Evolutionary conservation across 108 stramenopile species (phyloP), one percentile per base, ranked within the genome.

Genomic region (Cyclotella baltica): DNA sequence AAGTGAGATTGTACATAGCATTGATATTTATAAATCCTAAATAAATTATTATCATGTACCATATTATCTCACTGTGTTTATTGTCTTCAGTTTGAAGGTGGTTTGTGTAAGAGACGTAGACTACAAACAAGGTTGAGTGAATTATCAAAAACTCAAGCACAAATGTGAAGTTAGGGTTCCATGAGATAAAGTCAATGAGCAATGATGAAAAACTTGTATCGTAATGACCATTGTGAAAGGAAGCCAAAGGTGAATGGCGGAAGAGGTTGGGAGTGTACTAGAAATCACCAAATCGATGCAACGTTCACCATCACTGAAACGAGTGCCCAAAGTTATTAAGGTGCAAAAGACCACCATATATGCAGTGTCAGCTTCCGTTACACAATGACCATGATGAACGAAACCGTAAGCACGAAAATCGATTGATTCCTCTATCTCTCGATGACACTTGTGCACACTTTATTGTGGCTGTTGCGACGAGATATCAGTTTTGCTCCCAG

Each of bases 361-460:
- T 20, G 15, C 27, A 47, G 30, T 46, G 29, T 25, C 40, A 43
- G 40, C 10, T 43, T 43, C 40, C 40, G 6, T 13, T 6, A 11
- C 40, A 55, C 22, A 23, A 64, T 22, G 53, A 53, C 18, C 1
- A 22, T 57, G 55, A 25, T 18, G 23, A 22, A 33, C 5, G 11
- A n/a, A 51, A 59, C 31, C 56, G 30, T 8, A 37, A 59, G 51
- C 66, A 77, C 31, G 76, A 31, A 50, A 69, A 35, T 46, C 36
- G 16, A 31, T 34, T 77, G 28, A 18, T 56, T 22, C 76, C 76
- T 19, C 38, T 69, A 37, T 40, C 59, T 33, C 46, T 77, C 20
- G 76, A 77, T 33, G 76, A 77, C 36, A 77, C 76, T 1, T 18
- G 51, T 1, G 57, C 67, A 16, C 58, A 59, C 13, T 77, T 77